Conservation (phyloP, 2,329 filamentous ascomycete species). For the Lomentospora prolificans region DNA sequence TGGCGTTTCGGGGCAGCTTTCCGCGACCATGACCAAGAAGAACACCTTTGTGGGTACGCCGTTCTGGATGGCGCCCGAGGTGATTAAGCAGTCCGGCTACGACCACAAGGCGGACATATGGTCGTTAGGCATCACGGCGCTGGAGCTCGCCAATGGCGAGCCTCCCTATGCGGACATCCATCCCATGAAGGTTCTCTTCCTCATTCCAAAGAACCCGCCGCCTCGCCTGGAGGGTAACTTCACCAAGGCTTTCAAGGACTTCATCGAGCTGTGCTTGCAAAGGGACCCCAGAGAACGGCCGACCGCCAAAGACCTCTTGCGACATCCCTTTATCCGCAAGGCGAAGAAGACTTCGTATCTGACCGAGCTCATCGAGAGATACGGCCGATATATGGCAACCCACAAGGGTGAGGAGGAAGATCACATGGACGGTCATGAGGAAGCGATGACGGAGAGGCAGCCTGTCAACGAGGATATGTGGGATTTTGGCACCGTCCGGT, state of each 20-base stretch:
- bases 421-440: conserved; percentile 42
- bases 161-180: conserved; percentile 95
- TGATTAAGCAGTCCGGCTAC: conserved; percentile 97
- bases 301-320: conserved; percentile 74
- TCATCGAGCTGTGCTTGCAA: conserved; percentile 72
- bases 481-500: conserved; percentile 94
- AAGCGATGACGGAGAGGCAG: conserved; percentile 45
- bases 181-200: conserved; percentile 94
- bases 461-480: conserved; percentile 74
- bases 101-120: conserved; percentile 97
- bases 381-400: conserved; percentile 76
- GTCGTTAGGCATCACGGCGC: conserved; percentile 89
- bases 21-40: conserved; percentile 98
- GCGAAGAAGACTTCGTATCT: conserved; percentile 96
- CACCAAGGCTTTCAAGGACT: conserved; percentile 74
- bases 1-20: conserved; percentile 90
- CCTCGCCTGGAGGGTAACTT: conserved; percentile 74
- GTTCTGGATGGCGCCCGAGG: conserved; percentile 99
- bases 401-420: conserved; percentile 62
- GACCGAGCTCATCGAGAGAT: conserved; percentile 87
- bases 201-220: conserved; percentile 90
- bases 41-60: conserved; percentile 97
- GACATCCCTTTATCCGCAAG: conserved; percentile 80
- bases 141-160: conserved; percentile 85
- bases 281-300: conserved; percentile 85